Evolutionary conservation across 2,329 filamentous ascomycete genomes (phyloP).

Genomic region (Aspergillus fructus): DNA sequence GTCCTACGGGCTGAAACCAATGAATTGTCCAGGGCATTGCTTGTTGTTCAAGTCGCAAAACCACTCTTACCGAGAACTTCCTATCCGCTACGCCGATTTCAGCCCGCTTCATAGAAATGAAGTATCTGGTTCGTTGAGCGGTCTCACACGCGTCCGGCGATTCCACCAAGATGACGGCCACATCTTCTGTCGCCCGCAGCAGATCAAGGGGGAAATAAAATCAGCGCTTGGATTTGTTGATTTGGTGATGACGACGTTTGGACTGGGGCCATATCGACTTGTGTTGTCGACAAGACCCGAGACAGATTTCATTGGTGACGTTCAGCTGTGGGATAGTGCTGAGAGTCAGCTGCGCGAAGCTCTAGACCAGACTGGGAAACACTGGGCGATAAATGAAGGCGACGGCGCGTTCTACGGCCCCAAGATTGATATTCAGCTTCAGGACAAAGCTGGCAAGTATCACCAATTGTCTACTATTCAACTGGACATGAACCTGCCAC

Average conservation of each 20-base stretch:
- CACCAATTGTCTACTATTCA: constrained; percentile 89
- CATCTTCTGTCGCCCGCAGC: constrained; percentile 79
- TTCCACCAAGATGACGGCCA: constrained; percentile 92
- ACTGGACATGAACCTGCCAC: constrained; percentile 84
- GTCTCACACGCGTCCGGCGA: constrained; percentile 77
- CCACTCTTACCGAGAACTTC: constrained; percentile 76
- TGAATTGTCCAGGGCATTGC: constrained; percentile 91
- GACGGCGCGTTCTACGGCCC: constrained; percentile 90
- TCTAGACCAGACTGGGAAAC: constrained; percentile 61
- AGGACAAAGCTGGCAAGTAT: constrained; percentile 77
- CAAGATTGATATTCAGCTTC: constrained; percentile 84
- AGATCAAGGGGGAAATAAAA: constrained; percentile 73
- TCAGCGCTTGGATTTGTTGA: constrained; percentile 73
- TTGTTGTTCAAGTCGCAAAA: constrained; percentile 74
- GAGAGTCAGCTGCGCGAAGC: constrained; percentile 66
- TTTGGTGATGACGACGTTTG: constrained; percentile 68
- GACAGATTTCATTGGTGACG: constrained; percentile 73
- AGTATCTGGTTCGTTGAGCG: constrained; percentile 75
- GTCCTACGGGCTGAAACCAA: constrained; percentile 82
- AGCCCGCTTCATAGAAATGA: constrained; percentile 86
- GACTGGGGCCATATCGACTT: constrained; percentile 70
- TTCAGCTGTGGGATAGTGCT: constrained; percentile 68
- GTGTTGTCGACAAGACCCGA: constrained; percentile 75
- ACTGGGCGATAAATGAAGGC: constrained; percentile 74
- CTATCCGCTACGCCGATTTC: constrained; percentile 83